Evolutionary conservation across 106 monocot genomes (phyloP).

Genomic region (Allium cepa): DNA sequence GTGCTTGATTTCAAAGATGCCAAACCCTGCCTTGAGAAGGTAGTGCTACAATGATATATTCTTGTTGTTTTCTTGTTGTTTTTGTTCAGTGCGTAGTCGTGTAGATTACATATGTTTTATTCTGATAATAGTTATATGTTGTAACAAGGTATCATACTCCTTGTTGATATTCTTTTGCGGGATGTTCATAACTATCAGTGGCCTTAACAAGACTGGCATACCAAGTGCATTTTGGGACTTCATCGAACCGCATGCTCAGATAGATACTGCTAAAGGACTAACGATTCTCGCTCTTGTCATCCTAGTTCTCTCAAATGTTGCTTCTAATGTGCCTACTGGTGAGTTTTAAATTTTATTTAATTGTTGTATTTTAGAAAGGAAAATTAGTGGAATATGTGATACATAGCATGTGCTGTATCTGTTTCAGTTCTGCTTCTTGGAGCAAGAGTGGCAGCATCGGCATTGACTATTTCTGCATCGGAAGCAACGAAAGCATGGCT

Average conservation of each 20-base stretch:
- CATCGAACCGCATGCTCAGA: slow-evolving; percentile 61
- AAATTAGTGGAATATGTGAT: no score
- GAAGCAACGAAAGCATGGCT: slow-evolving; percentile 60
- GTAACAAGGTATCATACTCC: slow-evolving; percentile 64
- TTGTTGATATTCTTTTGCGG: slow-evolving; percentile 86
- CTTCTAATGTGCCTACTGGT: slow-evolving; percentile 94
- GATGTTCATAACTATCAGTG: slow-evolving; percentile 86
- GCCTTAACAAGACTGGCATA: slow-evolving; percentile 78
- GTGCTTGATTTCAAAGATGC: slow-evolving; percentile 93
- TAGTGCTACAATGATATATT: slow-evolving; percentile 1
- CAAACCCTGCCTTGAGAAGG: slow-evolving; percentile 78
- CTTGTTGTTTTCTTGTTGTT: not conserved
- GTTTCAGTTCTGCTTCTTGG: slow-evolving; percentile 57
- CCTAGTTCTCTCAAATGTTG: slow-evolving; percentile 79
- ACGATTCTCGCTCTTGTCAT: slow-evolving; percentile 55
- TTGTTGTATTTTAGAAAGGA: not conserved
- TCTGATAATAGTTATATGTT: not conserved
- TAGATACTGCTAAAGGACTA: slow-evolving; percentile 37
- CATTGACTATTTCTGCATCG: slow-evolving; percentile 33
- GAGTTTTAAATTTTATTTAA: not conserved
- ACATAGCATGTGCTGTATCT: not conserved
- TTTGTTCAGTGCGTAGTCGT: not conserved
- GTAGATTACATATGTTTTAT: not conserved
- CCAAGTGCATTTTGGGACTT: slow-evolving; percentile 77
- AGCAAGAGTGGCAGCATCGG: slow-evolving; percentile 67